Evolutionary conservation across 2,329 filamentous ascomycete species (phyloP).

Genomic region (Pseudogymnoascus sp.): DNA sequence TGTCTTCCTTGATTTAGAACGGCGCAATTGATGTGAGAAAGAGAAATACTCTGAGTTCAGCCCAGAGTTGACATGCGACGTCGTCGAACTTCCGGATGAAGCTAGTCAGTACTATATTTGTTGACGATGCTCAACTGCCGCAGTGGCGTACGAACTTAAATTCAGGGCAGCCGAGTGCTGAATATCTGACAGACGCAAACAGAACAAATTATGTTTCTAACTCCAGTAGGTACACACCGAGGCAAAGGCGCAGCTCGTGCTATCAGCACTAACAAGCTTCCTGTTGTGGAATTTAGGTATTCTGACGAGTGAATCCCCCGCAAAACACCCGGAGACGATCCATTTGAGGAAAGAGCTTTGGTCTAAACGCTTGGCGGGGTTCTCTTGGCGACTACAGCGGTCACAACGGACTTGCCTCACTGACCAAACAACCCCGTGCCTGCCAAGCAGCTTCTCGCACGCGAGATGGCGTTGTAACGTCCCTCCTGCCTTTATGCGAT

Average conservation of each 20-base stretch:
- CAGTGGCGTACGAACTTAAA: neutral
- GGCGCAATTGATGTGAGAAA: neutral
- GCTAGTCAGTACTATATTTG: neutral
- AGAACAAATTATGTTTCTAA: neutral
- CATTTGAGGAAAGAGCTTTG: conserved; percentile 7
- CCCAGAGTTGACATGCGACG: neutral
- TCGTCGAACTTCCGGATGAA: neutral
- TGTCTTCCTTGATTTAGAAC: neutral
- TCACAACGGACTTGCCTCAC: neutral
- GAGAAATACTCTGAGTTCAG: neutral
- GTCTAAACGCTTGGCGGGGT: neutral
- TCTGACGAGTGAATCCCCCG: neutral
- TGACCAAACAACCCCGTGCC: neutral
- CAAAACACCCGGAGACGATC: neutral
- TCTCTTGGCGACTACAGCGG: neutral
- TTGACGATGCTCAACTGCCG: neutral
- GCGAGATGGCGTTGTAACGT: neutral
- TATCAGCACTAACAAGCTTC: neutral
- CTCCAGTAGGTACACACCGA: neutral
- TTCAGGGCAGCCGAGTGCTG: neutral
- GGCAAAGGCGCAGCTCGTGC: neutral
- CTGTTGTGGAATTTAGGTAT: neutral
- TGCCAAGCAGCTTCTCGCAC: neutral
- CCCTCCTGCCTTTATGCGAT: conserved; percentile 7
- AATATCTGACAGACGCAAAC: neutral